Evolutionary conservation across 179 eudicot genomes (phyloP).

Genomic region (Drosera spatulata): DNA sequence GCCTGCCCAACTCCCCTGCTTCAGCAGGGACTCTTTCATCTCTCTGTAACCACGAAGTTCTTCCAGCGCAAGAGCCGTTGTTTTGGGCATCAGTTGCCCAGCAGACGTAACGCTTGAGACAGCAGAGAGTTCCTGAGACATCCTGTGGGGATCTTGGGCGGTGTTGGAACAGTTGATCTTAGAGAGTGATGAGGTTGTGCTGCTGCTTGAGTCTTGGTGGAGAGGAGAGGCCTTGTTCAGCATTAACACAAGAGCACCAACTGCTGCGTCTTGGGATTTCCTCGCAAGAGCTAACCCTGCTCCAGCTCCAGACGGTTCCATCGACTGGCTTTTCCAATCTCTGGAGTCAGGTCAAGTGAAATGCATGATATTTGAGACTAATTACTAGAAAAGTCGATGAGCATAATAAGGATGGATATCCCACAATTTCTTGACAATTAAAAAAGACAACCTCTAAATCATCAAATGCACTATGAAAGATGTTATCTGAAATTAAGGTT

Average conservation of each 20-base stretch:
- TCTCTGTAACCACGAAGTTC: constrained; percentile 50
- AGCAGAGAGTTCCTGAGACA: constrained; percentile 12
- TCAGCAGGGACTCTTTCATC: constrained; percentile 46
- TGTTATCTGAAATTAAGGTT: no score
- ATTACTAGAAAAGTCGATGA: no score
- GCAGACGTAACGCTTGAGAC: constrained; percentile 26
- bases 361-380: background rate
- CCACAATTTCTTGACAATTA: no score
- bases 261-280: constrained; percentile 64
- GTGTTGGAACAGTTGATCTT: constrained; percentile 12
- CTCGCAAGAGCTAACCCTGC: constrained; percentile 25
- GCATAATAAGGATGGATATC: no score
- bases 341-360: constrained; percentile 39
- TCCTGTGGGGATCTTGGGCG: constrained; percentile 11
- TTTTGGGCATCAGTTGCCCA: constrained; percentile 27
- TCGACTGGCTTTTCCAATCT: constrained; percentile 34
- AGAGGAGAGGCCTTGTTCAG: constrained; percentile 85
- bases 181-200: constrained; percentile 14
- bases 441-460: no score
- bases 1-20: constrained; percentile 25
- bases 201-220: constrained; percentile 27
- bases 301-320: constrained; percentile 21
- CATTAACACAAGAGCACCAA: constrained; percentile 69
- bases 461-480: no score
- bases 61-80: constrained; percentile 71